Base-by-base conservation (phyloP, 352 stramenopile genomes). In the Plasmopara viticola region DNA sequence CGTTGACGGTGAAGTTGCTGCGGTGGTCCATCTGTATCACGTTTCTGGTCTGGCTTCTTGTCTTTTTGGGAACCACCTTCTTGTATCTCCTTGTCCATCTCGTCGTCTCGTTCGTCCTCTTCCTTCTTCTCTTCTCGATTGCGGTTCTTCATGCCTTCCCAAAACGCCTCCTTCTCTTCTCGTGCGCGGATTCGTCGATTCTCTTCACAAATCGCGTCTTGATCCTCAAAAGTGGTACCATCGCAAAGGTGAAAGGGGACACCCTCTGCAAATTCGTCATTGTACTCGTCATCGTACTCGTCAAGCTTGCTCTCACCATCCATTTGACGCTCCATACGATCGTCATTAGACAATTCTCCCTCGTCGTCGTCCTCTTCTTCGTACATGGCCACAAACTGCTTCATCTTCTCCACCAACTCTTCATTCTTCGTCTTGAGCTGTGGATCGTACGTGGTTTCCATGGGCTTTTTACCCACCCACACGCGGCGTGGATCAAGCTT, bases 261-360 rank as follows among this genome's bases (percentile, higher is more conserved):
- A 43, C 88, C 89, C 50, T 93, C 82, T 17, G 88, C 82, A 44
- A 87, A 86, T 53, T 93, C 83, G 51, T 93, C 83, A 51, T 89
- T 90, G 66, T 90, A 93, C 50, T 93, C 83, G 57, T 91, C 83
- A 48, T 93, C 72, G 47, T 86, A 87, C 57, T 87, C 77, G 41
- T 86, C 70, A 9, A 78, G 38, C 17, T 60, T 62, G 8, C 54
- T 14, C 8, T 63, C 54, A 2, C 46, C 54, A 51, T 70, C 65
- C 38, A 67, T 20, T 28, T 33, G 38, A 15, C 38, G 34, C 28
- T 48, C 56, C 14, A 14, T 10, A 15, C 52, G 31, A n/a, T 51
- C 51, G 6, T 20, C 48, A 50, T 28, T 62, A 8, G 48, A 48
- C 14, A 52, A n/a, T 5, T 2, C 31, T 2, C 6, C 2, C 10